A percentile compares a stretch with the other conserved stretches of the same genome.
phyloP scores from a whole-genome alignment of 108 stramenopile species.

The Conticribra guillardii region DNA sequence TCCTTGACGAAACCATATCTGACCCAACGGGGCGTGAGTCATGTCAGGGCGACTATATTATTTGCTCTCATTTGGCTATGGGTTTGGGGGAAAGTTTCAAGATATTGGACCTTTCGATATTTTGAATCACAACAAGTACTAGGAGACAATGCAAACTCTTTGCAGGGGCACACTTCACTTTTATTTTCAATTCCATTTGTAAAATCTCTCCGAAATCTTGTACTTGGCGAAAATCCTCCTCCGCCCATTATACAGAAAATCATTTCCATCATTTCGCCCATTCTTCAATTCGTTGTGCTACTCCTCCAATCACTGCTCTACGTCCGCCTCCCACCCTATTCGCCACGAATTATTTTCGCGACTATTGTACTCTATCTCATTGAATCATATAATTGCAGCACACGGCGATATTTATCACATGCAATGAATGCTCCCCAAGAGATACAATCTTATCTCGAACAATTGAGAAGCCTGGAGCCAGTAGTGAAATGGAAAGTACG shows the following conservation, averaged over 20 bases:
- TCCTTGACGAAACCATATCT: constrained; percentile 48
- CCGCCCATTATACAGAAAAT: constrained; percentile 24
- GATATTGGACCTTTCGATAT: constrained; percentile 15
- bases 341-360: constrained; percentile 38
- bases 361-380: constrained; percentile 65
- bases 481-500: constrained; percentile 80
- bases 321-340: constrained; percentile 44
- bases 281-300: constrained; percentile 38
- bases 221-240: neutral
- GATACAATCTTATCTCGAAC: constrained; percentile 68
- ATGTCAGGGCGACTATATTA: constrained; percentile 49
- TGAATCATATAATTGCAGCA: constrained; percentile 79
- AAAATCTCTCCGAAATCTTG: neutral
- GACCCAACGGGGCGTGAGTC: constrained; percentile 38
- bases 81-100: constrained; percentile 45
- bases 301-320: constrained; percentile 38
- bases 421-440: constrained; percentile 64
- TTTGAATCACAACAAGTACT: no score
- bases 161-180: neutral
- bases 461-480: constrained; percentile 54
- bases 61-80: constrained; percentile 38
- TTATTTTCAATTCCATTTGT: neutral
- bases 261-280: constrained; percentile 6
- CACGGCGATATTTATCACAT: constrained; percentile 71
- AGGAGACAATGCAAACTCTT: neutral